A percentile compares a stretch with the other conserved stretches of the same genome.
Evolutionary conservation across 306 rosid genomes (phyloP).

Genomic region (Inga oerstediana): DNA sequence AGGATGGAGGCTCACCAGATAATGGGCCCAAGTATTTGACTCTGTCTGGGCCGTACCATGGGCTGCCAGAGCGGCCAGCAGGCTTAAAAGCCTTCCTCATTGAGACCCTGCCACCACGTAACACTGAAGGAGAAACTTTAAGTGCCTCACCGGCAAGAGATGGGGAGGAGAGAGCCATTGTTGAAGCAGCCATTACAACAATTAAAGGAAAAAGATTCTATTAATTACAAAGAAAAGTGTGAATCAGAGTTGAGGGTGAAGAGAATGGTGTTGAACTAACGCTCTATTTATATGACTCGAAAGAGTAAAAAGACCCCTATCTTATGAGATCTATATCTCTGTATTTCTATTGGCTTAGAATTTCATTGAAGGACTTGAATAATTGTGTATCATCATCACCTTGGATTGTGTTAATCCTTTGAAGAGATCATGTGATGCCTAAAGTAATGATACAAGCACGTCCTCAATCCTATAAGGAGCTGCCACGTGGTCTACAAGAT

Average conservation of each 20-base stretch:
- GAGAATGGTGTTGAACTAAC: neutral
- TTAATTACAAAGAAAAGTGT: neutral
- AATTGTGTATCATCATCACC: neutral
- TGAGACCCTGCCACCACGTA: neutral
- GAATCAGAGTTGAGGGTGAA: slow-evolving; percentile 1
- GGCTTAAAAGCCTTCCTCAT: slow-evolving; percentile 46
- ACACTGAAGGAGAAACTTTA: slow-evolving; percentile 34
- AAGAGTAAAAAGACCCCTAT: neutral
- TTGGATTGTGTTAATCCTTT: neutral
- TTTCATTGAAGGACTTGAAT: neutral
- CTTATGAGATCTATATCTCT: neutral
- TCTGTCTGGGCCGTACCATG: slow-evolving; percentile 3
- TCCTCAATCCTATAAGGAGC: slow-evolving; percentile 19
- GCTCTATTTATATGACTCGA: neutral
- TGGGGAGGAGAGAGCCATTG: slow-evolving; percentile 70
- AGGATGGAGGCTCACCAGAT: neutral
- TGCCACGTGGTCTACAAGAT: slow-evolving; percentile 25
- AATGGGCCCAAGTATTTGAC: slow-evolving; percentile 19
- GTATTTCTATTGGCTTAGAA: slow-evolving; percentile 6
- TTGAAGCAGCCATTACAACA: slow-evolving; percentile 53
- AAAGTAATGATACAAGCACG: neutral
- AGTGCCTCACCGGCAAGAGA: slow-evolving; percentile 54
- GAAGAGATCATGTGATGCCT: slow-evolving; percentile 11
- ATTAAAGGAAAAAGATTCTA: neutral
- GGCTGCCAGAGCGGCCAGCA: slow-evolving; percentile 37